These are phyloP conservation scores for Pelargonium nanum DNA, from an alignment of 345 rosid genomes.

Conservation along the genomic window DNA sequence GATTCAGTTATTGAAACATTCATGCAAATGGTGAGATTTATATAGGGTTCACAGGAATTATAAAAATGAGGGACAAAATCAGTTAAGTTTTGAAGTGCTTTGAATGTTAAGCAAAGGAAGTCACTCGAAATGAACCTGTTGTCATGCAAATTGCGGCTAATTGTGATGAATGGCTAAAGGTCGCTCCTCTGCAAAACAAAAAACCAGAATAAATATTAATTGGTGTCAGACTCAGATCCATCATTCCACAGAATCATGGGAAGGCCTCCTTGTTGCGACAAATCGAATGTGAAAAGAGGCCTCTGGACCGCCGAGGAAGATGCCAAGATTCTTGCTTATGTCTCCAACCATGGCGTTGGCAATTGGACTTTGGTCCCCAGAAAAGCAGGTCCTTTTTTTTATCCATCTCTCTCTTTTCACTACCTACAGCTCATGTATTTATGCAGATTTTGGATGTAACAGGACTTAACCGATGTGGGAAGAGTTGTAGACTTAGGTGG, in stretches of 20 bases:
- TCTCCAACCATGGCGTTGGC: conserved; percentile 47
- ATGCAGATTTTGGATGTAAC: conserved; percentile 16
- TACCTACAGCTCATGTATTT: not conserved
- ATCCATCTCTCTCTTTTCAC: not conserved
- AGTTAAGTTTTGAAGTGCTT: not conserved
- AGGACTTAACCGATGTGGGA: conserved; percentile 60
- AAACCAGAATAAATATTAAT: too few relatives aligned
- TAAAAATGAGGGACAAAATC: too few relatives aligned
- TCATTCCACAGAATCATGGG: not conserved
- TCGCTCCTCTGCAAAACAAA: not conserved
- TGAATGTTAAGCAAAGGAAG: not conserved
- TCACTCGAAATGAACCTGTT: not conserved
- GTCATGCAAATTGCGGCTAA: not conserved
- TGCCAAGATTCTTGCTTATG: conserved; percentile 44
- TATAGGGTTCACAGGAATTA: too few relatives aligned
- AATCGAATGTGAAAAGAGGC: conserved; percentile 28
- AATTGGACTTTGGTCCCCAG: conserved; percentile 47
- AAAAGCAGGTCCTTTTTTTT: conserved; percentile 33
- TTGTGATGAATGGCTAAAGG: not conserved
- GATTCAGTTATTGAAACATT: not conserved
- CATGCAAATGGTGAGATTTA: not conserved
- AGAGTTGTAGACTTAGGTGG: conserved; percentile 76
- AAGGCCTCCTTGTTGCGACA: conserved; percentile 42
- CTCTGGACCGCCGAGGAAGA: conserved; percentile 61
- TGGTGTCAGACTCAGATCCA: not conserved